Evolutionary conservation across 257 asterid genomes (phyloP).

Genomic region (Avicennia marina): DNA sequence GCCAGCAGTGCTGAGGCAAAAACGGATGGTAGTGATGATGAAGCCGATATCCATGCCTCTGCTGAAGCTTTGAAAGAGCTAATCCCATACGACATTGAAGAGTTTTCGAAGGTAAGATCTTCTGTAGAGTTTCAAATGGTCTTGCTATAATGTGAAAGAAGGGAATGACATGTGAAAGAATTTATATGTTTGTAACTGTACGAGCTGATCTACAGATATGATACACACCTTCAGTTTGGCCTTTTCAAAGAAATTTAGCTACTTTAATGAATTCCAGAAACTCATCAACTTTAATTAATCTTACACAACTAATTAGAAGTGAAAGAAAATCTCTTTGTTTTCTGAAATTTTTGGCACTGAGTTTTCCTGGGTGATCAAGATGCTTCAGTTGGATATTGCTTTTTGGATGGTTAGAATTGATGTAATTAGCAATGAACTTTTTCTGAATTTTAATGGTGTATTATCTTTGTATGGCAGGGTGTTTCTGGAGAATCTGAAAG

Average conservation of each 20-base stretch:
- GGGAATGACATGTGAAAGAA: no score
- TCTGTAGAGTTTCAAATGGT: background rate
- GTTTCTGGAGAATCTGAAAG: conserved; percentile 64
- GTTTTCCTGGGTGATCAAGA: background rate
- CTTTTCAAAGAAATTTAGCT: no score
- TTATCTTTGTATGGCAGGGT: conserved; percentile 33
- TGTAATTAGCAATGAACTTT: background rate
- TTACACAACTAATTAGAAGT: no score
- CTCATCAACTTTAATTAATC: no score
- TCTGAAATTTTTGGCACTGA: no score
- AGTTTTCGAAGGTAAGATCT: conserved; percentile 70
- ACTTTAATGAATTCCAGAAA: no score
- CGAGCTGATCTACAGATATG: no score
- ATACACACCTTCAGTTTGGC: no score
- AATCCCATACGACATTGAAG: conserved; percentile 59
- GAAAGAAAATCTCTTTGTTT: no score
- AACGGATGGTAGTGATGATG: conserved; percentile 76
- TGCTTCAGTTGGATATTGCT: no score
- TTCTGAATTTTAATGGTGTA: background rate
- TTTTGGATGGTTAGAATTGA: background rate
- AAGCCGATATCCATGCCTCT: conserved; percentile 53
- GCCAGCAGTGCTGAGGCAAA: conserved; percentile 66
- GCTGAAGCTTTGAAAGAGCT: conserved; percentile 75
- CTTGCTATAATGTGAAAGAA: background rate
- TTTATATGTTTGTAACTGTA: no score